Evolutionary conservation across 768 basidiomycete genomes (phyloP).

Genomic region (Boletellus ananas): DNA sequence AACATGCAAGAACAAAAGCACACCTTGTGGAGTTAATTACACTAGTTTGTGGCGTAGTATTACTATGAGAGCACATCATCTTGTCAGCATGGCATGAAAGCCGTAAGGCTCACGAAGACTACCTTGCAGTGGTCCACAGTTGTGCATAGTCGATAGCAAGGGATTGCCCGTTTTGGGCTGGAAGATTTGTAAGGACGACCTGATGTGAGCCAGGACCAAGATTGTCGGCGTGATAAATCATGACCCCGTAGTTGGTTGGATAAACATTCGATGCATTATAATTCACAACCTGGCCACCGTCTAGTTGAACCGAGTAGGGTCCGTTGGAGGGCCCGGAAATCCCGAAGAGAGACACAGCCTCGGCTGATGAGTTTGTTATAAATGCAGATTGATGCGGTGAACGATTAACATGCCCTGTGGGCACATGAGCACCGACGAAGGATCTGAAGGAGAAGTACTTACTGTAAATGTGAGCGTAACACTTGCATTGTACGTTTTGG

Average conservation of each 20-base stretch:
- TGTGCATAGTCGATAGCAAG: conserved; percentile 35
- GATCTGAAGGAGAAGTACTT: conserved; percentile 6
- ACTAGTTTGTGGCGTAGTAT: background rate
- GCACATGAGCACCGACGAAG: conserved; percentile 4
- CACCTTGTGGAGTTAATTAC: background rate
- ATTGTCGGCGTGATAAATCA: conserved; percentile 34
- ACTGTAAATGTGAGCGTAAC: conserved; percentile 41
- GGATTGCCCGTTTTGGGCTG: conserved; percentile 14
- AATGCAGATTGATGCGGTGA: background rate
- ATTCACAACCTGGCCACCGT: conserved; percentile 22
- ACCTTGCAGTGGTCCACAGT: conserved; percentile 21
- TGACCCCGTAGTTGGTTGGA: conserved; percentile 26
- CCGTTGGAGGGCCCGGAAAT: conserved; percentile 37
- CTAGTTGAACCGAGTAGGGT: conserved; percentile 36
- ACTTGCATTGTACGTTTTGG: conserved; percentile 32
- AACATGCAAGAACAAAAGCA: background rate
- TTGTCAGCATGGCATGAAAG: background rate
- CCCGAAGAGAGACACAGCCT: conserved; percentile 43
- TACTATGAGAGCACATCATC: background rate
- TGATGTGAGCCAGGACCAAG: conserved; percentile 39
- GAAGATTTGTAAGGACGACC: conserved; percentile 33
- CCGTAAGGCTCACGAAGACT: background rate
- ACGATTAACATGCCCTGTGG: conserved; percentile 18
- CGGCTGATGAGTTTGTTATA: conserved; percentile 28
- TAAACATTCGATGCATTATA: conserved; percentile 21